Base-by-base conservation (phyloP, 2,329 filamentous ascomycete species). In the Claviceps sp. region DNA sequence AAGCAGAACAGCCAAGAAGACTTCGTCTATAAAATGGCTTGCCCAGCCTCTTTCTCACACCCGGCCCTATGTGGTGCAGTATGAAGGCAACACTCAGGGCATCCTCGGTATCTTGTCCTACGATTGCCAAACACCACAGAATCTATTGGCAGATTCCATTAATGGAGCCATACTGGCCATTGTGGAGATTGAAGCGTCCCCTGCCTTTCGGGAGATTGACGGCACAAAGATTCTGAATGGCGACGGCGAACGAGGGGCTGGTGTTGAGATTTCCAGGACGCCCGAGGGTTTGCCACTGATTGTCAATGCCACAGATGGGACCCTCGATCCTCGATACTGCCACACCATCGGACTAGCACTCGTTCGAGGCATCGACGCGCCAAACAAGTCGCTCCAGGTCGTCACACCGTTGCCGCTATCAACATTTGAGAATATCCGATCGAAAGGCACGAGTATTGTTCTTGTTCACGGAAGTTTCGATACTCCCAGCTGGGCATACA, bases 141-240 rank as follows among this genome's bases (percentile, higher is more conserved):
- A 76, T 4, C 69, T 85, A 6, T 64, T 90, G 1, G 70, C 73
- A 0, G 81, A 85, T 42, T 73, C 82, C 0, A 77, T 91, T 44
- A 82, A 87, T 57, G 87, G 87, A 16, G 77, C 78, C n/a, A 63
- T 89, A 0, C 67, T 91, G 0, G 82, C 85, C 0, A 69, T 87
- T 6, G 78, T 88, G 0, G 73, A 76, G 34, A 68, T 87, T 7
- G 78, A 85, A 50, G 73, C 75, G 22, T 54, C 63, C 0, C 63
- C 62, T 22, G 79, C 79, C 2, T 76, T 82, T 51, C 64, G 69
- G 9, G 61, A 62, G 11, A 58, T 70, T 50, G 16, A 41, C 13
- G n/a, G 5, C 22, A 9, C 44, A 24, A 34, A 30, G 7, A 26
- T 16, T 34, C 9, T 11, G 18, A 48, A 5, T 2, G 2, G 14